Evolutionary conservation across 495 filamentous ascomycete species (phyloP).

Genomic region (Extremus antarcticus): DNA sequence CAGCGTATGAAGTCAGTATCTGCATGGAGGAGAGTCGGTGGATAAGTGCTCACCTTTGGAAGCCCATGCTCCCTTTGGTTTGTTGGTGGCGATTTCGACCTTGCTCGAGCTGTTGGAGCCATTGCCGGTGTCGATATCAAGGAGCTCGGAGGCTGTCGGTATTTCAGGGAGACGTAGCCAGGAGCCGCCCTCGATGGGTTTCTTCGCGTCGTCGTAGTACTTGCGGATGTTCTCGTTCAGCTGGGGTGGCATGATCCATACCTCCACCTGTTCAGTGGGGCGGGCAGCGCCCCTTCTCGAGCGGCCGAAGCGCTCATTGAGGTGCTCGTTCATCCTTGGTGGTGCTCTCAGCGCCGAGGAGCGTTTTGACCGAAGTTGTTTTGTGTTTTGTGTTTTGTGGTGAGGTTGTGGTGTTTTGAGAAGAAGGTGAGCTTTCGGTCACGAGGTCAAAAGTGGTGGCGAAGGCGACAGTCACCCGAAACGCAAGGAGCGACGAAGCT

Average conservation of each 20-base stretch:
- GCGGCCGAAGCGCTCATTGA: conserved; percentile 18
- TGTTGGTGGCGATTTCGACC: conserved; percentile 26
- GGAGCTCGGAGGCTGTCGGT: conserved; percentile 23
- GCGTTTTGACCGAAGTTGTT: too few species aligned
- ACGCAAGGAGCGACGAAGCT: neutral
- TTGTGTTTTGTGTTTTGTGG: too few species aligned
- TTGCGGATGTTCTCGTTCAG: conserved; percentile 18
- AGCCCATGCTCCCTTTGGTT: conserved; percentile 30
- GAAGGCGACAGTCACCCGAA: neutral
- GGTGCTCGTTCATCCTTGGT: conserved; percentile 15
- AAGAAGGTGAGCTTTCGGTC: too few species aligned
- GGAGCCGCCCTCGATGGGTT: conserved; percentile 11
- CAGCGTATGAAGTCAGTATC: neutral
- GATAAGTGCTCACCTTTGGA: conserved; percentile 15
- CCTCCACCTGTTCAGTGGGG: conserved; percentile 1
- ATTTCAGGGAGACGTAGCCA: conserved; percentile 28
- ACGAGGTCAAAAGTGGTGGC: neutral
- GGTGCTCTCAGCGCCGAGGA: neutral
- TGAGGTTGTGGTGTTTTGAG: too few species aligned
- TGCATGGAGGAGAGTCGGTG: neutral
- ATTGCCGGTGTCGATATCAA: conserved; percentile 14
- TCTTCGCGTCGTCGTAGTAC: conserved; percentile 21
- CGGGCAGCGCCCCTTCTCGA: neutral
- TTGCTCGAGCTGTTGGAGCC: neutral
- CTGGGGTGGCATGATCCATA: conserved; percentile 7